Conservation (phyloP, 306 rosid species). For the Cotoneaster glaucophyllus region DNA sequence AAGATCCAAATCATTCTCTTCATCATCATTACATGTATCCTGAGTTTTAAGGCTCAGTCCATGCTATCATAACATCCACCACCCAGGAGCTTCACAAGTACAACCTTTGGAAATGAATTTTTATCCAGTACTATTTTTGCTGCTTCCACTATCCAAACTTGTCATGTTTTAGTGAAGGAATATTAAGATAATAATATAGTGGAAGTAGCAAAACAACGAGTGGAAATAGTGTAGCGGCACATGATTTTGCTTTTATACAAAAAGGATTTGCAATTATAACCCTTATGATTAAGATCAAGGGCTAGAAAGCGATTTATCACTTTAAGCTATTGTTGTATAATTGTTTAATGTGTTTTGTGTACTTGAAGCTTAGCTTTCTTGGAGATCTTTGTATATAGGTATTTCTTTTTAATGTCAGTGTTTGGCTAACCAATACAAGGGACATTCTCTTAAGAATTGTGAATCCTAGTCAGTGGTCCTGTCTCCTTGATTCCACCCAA, state of each 20-base stretch:
- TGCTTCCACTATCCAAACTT: constrained; percentile 8
- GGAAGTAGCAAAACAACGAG: constrained; percentile 17
- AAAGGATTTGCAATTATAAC: constrained; percentile 57
- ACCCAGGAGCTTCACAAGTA: constrained; percentile 18
- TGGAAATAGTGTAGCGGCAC: constrained; percentile 6
- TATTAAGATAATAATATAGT: constrained; percentile 1
- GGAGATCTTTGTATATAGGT: constrained; percentile 12
- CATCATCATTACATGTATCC: constrained; percentile 23
- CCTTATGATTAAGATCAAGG: constrained; percentile 72
- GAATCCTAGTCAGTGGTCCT: constrained; percentile 61
- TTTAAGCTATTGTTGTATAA: constrained; percentile 10
- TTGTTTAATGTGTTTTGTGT: constrained; percentile 29
- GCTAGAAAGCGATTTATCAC: constrained; percentile 40
- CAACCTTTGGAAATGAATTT: not conserved
- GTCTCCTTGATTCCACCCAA: constrained; percentile 94
- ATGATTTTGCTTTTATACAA: constrained; percentile 20
- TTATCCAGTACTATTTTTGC: constrained; percentile 6
- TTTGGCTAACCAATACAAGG: constrained; percentile 49
- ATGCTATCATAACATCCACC: constrained; percentile 19
- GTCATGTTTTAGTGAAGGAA: constrained; percentile 18
- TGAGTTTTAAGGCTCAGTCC: constrained; percentile 20
- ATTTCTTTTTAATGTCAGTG: constrained; percentile 6
- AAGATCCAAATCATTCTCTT: constrained; percentile 21
- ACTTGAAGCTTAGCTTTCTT: constrained; percentile 35
- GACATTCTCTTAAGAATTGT: constrained; percentile 70